Conservation (phyloP, 371 early-diverging fungal genomes). For the Coemansia sp. region DNA sequence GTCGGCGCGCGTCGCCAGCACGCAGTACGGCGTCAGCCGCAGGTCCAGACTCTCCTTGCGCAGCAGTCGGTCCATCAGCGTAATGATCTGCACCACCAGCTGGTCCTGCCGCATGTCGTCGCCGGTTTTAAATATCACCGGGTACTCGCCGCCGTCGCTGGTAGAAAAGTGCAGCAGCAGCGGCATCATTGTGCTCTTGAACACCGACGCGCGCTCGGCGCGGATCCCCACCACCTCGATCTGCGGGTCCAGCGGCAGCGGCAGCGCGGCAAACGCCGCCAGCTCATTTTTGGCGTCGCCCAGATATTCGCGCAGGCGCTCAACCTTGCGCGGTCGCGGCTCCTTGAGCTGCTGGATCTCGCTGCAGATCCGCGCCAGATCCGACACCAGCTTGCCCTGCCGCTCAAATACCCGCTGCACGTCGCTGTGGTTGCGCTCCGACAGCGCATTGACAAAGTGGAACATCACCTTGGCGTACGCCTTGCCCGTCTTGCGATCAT, state of each 20-base stretch:
- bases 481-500: constrained; percentile 66
- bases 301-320: constrained; percentile 69
- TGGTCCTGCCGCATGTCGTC: constrained; percentile 98
- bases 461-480: constrained; percentile 86
- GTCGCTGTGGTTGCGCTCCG: constrained; percentile 53
- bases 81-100: constrained; percentile 93
- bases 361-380: constrained; percentile 69
- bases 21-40: constrained; percentile 89
- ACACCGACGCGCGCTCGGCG: constrained; percentile 83
- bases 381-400: constrained; percentile 82
- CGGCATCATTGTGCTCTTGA: constrained; percentile 89
- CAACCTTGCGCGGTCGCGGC: constrained; percentile 81
- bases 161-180: constrained; percentile 80
- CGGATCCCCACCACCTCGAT: constrained; percentile 82
- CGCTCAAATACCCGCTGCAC: constrained; percentile 68
- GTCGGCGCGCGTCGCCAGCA: constrained; percentile 89
- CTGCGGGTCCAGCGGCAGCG: constrained; percentile 85
- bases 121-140: constrained; percentile 93
- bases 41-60: constrained; percentile 93
- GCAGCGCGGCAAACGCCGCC: constrained; percentile 66
- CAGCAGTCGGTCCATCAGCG: constrained; percentile 91
- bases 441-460: constrained; percentile 73
- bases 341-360: constrained; percentile 77
- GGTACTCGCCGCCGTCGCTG: constrained; percentile 75
- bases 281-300: constrained; percentile 81